Evolutionary conservation across 768 basidiomycete species (phyloP), one percentile per base, ranked within the genome.

Genomic region (Heimioporus sp.): DNA sequence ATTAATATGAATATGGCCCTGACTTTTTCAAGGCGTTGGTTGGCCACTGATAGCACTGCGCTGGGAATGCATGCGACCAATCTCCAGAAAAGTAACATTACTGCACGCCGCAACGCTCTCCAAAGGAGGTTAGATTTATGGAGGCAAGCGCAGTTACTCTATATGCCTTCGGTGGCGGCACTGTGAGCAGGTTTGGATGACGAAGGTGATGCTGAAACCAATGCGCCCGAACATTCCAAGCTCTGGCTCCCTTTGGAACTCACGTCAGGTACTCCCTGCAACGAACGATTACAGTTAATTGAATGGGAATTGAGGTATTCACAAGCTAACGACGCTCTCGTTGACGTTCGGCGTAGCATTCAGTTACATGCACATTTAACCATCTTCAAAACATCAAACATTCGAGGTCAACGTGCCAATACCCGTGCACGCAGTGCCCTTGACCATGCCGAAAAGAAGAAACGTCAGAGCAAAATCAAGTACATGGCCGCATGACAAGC

Each of bases 251-350:
- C 53, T 6, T 54, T 24, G 0, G 24, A 49, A 35, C 38, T 51
- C 2, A 20, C 1, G 2, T 10, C 24, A 0, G 21, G 15, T 0
- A 43, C 36, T 2, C 24, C 38, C 6, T 54, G 43, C 11, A 10
- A 46, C 16, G 1, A 11, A 11, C 10, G 11, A 17, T 17, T 54
- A 0, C 5, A 6, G 15, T 1, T 1, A 2, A 54, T 54, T 3
- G 7, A 51, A 11, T 46, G 40, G 53, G 40, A 54, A 8, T 10
- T 54, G 5, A 0, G 12, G 2, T 37, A 46, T 9, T 17, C 34
- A 10, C 53, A 54, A n/a, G 53, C 49, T 8, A 35, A 51, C 2
- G 13, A 46, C 5, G 40, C 44, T 10, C 44, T 54, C 7, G 45
- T 34, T 0, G 19, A 54, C 0, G 38, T 54, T 36, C 5, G 32